Evolutionary conservation across 1,284 basidiomycete species (phyloP).

Genomic region (Fereydounia khargensis): DNA sequence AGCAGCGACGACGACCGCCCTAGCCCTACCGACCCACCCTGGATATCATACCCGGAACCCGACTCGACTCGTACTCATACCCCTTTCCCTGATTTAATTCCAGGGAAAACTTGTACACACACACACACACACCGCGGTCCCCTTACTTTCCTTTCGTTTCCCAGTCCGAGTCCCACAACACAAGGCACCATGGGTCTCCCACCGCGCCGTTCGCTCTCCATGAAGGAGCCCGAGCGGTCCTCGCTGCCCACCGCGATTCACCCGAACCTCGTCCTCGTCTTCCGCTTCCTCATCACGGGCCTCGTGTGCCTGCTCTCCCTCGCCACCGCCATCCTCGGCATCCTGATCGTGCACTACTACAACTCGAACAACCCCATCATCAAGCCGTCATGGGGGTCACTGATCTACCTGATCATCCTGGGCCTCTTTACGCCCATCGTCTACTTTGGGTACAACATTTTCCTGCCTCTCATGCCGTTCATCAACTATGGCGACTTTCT

Average conservation of each 20-base stretch:
- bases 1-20: too few species aligned
- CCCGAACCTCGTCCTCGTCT: conserved; percentile 46
- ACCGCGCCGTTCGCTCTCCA: conserved; percentile 40
- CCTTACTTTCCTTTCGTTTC: too few species aligned
- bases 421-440: conserved; percentile 56
- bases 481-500: conserved; percentile 56
- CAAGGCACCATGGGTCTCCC: conserved; percentile 55
- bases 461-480: conserved; percentile 53
- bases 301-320: conserved; percentile 49
- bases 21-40: too few species aligned
- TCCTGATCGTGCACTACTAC: conserved; percentile 56
- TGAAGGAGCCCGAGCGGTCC: conserved; percentile 21
- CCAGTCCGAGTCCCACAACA: too few species aligned
- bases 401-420: conserved; percentile 58
- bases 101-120: too few species aligned
- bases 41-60: too few species aligned
- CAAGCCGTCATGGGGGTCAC: conserved; percentile 57
- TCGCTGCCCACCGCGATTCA: conserved; percentile 37
- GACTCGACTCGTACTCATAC: too few species aligned
- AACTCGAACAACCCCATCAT: conserved; percentile 56
- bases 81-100: too few species aligned
- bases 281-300: conserved; percentile 50
- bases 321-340: conserved; percentile 47
- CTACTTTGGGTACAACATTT: conserved; percentile 57
- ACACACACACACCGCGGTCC: too few species aligned